phyloP scores from a whole-genome alignment of 1,139 yeast genomes.

The Candida tropicalis region DNA sequence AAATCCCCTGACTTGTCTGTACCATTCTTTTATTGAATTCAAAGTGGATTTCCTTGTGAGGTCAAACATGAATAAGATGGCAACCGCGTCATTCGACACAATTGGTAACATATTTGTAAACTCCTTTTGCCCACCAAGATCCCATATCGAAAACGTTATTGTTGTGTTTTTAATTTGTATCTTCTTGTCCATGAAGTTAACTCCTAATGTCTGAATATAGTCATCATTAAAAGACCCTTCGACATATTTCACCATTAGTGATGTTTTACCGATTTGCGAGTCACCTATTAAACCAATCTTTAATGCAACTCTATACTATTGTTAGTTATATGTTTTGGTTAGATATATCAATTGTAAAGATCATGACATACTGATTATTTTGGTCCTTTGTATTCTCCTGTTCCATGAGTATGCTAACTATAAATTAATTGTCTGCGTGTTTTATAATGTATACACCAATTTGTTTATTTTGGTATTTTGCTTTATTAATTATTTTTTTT shows the following conservation, averaged over 20 bases:
- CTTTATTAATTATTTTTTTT: slow-evolving; percentile 6
- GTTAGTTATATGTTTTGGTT: slow-evolving; percentile 5
- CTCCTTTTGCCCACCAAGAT: slow-evolving; percentile 94
- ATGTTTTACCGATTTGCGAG: slow-evolving; percentile 97
- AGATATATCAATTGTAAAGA: neutral
- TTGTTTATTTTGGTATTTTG: neutral
- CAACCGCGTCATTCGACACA: slow-evolving; percentile 93
- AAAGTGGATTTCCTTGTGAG: slow-evolving; percentile 84
- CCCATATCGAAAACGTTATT: slow-evolving; percentile 94
- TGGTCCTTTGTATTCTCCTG: slow-evolving; percentile 22
- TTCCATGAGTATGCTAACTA: slow-evolving; percentile 7
- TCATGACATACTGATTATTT: slow-evolving; percentile 39
- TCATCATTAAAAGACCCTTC: slow-evolving; percentile 93
- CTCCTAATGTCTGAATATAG: slow-evolving; percentile 92
- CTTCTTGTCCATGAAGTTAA: slow-evolving; percentile 91
- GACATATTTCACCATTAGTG: slow-evolving; percentile 95
- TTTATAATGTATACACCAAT: no score
- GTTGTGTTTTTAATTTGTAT: slow-evolving; percentile 86
- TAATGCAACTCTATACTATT: slow-evolving; percentile 65
- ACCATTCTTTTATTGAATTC: slow-evolving; percentile 92
- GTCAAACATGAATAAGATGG: slow-evolving; percentile 90
- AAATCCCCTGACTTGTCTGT: slow-evolving; percentile 87
- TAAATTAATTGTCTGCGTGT: neutral
- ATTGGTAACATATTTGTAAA: slow-evolving; percentile 95
- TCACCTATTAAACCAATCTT: slow-evolving; percentile 96